A percentile compares a stretch with the other conserved stretches of the same genome.
These are phyloP conservation scores for Ilex paraguariensis DNA, from an alignment of 305 asterid species.

Conservation along the genomic window DNA sequence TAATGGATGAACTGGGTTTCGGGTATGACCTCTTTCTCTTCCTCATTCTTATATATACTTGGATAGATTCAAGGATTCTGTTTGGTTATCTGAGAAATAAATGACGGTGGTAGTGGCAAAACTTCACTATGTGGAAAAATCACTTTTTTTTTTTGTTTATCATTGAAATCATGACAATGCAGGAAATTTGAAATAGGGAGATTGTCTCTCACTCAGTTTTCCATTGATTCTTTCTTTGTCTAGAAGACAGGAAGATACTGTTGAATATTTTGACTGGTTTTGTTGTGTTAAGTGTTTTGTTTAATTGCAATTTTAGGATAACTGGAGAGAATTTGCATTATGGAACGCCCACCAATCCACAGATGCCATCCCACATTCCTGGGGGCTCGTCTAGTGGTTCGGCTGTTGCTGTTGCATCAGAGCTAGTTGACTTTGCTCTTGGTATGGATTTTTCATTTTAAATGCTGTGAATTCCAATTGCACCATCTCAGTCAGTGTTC, in stretches of 20 bases:
- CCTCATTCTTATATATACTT: neutral
- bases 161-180: no score
- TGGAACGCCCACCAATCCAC: constrained; percentile 84
- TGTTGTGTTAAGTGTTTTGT: constrained; percentile 15
- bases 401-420: constrained; percentile 89
- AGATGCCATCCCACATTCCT: constrained; percentile 63
- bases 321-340: constrained; percentile 66
- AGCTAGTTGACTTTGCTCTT: constrained; percentile 77
- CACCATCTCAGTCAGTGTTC: no score
- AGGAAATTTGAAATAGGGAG: no score
- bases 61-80: neutral
- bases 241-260: no score
- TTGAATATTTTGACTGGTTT: no score
- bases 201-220: no score
- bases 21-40: constrained; percentile 42
- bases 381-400: constrained; percentile 97
- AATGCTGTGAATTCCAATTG: constrained; percentile 1
- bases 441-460: constrained; percentile 40
- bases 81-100: no score
- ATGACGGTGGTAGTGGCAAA: no score
- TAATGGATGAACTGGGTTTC: constrained; percentile 85
- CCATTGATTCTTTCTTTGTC: no score
- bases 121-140: no score
- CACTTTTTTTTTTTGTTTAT: no score
- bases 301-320: constrained; percentile 51